Evolutionary conservation across 164 flowering plant genomes (phyloP).

Genomic region (Magnolia changhungtana): DNA sequence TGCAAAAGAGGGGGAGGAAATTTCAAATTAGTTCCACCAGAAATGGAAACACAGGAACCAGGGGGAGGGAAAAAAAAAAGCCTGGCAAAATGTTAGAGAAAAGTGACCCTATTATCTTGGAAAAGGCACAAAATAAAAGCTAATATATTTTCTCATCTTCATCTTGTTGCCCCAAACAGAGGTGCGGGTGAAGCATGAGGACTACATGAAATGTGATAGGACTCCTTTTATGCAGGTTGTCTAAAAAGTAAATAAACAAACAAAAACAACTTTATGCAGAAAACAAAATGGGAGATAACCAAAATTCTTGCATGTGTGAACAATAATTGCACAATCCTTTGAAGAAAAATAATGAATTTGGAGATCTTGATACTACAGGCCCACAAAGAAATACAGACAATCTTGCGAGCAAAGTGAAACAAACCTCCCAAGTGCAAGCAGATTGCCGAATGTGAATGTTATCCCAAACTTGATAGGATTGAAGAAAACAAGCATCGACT

Average conservation of each 20-base stretch:
- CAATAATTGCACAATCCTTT: neutral
- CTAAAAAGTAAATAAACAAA: too few relatives aligned
- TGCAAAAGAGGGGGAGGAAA: too few relatives aligned
- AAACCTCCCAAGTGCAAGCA: slow-evolving; percentile 91
- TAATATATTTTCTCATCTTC: neutral
- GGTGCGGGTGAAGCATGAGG: neutral
- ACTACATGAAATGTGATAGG: neutral
- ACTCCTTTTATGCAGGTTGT: neutral
- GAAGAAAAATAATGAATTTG: neutral
- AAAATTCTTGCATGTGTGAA: too few relatives aligned
- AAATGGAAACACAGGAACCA: too few relatives aligned
- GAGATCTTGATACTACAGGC: neutral
- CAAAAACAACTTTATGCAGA: too few relatives aligned
- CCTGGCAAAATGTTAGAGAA: too few relatives aligned
- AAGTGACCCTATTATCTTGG: too few relatives aligned
- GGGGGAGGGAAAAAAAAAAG: too few relatives aligned
- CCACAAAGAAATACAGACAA: neutral
- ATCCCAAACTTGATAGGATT: slow-evolving; percentile 85
- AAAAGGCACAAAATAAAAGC: too few relatives aligned
- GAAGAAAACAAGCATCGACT: slow-evolving; percentile 94
- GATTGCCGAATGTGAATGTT: slow-evolving; percentile 84
- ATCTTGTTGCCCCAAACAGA: neutral
- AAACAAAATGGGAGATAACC: too few relatives aligned
- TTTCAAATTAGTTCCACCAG: neutral
- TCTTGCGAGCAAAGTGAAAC: slow-evolving; percentile 13